Base-by-base conservation (phyloP, 1,139 yeast genomes). In the Suhomyces taliae region DNA sequence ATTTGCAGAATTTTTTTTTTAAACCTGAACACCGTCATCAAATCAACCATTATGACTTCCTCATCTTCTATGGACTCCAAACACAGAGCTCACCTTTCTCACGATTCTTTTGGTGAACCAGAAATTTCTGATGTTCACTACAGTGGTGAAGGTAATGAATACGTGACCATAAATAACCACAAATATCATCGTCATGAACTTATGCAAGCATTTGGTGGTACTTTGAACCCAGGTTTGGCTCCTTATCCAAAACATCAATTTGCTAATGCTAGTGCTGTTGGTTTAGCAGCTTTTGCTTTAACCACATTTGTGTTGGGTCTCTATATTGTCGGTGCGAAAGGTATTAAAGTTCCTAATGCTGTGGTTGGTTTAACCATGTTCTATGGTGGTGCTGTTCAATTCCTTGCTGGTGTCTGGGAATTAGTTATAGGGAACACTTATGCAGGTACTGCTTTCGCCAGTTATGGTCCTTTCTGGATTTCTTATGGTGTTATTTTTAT, bases 281-380 rank as follows among this genome's bases (percentile, higher is more conserved):
- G 96, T 10, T 74, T 90, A 52, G 78, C 83, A 41, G 93, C 89
- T 5, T 89, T 90, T 61, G 96, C 95, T 8, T 71, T 89, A 55
- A 87, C 96, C 12, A 87, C 95, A 6, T 87, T 90, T 65, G 87
- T 88, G n/a, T 73, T 89, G 40, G 83, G 91, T 4, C 69, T 90
- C 60, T 70, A 67, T 52, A 72, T 72, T 51, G 54, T 60, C 45
- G 72, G 61, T 27, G 88, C 87, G 9, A 79, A 82, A 62, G 82
- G 82, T 27, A 78, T 83, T 32, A 50, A 24, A 12, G 31, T 27
- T n/a, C 7, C 83, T 29, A 73, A 76, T 52, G 72, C 82, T 29
- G 83, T 82, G 48, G 74, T 87, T 42, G 77, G 78, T 12, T 64
- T 74, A 15, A 65, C 70, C 15, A 60, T 65, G 38, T 76, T 78